These are phyloP conservation scores for Penicillium pulvis DNA, from an alignment of 495 filamentous ascomycete genomes.

Conservation along the genomic window DNA sequence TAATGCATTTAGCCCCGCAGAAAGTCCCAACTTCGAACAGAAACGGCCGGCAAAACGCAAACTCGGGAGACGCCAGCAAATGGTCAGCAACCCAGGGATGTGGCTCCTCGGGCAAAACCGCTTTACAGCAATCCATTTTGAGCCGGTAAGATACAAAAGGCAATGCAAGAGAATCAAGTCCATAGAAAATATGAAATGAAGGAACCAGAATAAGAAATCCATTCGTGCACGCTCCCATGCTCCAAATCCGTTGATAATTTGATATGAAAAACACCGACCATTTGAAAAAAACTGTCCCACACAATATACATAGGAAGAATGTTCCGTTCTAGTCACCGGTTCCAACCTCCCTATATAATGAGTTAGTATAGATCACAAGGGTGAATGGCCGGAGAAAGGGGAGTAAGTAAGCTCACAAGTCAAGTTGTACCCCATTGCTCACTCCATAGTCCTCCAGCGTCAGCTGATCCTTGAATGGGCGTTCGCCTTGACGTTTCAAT, in stretches of 20 bases:
- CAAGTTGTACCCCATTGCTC: conserved; percentile 84
- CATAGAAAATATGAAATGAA: conserved; percentile 21
- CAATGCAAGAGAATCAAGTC: too few relatives aligned
- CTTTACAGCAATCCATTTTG: conserved; percentile 10
- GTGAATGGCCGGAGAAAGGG: not conserved
- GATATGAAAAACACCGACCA: conserved; percentile 17
- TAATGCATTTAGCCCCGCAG: conserved; percentile 37
- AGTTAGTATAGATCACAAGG: conserved; percentile 25
- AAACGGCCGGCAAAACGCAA: conserved; percentile 3
- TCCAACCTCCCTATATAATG: conserved; percentile 61
- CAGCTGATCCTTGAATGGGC: conserved; percentile 87
- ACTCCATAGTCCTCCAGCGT: conserved; percentile 88
- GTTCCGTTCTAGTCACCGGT: conserved; percentile 64
- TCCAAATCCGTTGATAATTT: conserved; percentile 41
- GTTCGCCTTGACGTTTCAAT: conserved; percentile 85
- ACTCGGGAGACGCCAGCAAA: conserved; percentile 4
- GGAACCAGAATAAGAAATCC: conserved; percentile 18
- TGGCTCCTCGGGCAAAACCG: conserved; percentile 8
- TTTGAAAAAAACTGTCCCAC: conserved; percentile 10
- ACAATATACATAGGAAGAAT: conserved; percentile 8
- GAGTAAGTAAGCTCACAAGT: conserved; percentile 55
- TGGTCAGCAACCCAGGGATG: conserved; percentile 7
- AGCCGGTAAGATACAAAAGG: conserved; percentile 7
- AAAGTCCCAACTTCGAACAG: not conserved
- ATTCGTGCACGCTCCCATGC: conserved; percentile 38